A percentile compares a stretch with the other conserved stretches of the same genome.
These are phyloP conservation scores for Pseudonitzschia multiseries DNA, from an alignment of 108 stramenopile species.

Conservation along the genomic window DNA sequence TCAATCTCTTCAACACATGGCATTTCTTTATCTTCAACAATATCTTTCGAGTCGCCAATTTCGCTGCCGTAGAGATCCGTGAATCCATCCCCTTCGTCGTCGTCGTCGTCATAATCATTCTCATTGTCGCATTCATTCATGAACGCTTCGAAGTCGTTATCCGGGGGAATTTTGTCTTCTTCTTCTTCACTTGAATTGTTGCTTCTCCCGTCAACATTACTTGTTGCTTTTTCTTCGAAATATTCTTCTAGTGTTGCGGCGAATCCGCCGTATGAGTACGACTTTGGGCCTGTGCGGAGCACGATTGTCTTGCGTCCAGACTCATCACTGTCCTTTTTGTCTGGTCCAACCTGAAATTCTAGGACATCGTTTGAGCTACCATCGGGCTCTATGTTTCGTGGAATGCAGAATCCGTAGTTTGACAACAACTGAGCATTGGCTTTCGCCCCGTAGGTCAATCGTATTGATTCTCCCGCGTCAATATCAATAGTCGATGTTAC, in stretches of 20 bases:
- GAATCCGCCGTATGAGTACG: slow-evolving; percentile 71
- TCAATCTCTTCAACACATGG: slow-evolving; percentile 15
- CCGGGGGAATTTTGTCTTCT: background rate
- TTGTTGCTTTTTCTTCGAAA: background rate
- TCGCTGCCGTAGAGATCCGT: background rate
- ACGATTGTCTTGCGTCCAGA: slow-evolving; percentile 16
- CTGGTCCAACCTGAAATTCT: slow-evolving; percentile 31
- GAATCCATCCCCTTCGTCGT: slow-evolving; percentile 1
- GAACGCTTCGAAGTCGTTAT: slow-evolving; percentile 36
- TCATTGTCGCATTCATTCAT: slow-evolving; percentile 35
- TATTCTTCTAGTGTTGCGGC: slow-evolving; percentile 56
- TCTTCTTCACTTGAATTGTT: background rate
- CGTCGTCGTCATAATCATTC: slow-evolving; percentile 10
- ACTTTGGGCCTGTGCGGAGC: slow-evolving; percentile 69
- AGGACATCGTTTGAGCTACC: slow-evolving; percentile 83
- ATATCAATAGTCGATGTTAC: slow-evolving; percentile 17
- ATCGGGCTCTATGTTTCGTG: slow-evolving; percentile 77
- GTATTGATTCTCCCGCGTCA: slow-evolving; percentile 43
- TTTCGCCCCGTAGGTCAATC: slow-evolving; percentile 80
- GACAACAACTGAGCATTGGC: slow-evolving; percentile 64
- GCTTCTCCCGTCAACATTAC: background rate
- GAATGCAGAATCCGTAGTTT: slow-evolving; percentile 77
- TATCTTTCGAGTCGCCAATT: background rate
- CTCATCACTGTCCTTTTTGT: background rate
- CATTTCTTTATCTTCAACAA: background rate